Base-by-base conservation (phyloP, 1,284 basidiomycete genomes). In the Apiotrichum gamsii region DNA sequence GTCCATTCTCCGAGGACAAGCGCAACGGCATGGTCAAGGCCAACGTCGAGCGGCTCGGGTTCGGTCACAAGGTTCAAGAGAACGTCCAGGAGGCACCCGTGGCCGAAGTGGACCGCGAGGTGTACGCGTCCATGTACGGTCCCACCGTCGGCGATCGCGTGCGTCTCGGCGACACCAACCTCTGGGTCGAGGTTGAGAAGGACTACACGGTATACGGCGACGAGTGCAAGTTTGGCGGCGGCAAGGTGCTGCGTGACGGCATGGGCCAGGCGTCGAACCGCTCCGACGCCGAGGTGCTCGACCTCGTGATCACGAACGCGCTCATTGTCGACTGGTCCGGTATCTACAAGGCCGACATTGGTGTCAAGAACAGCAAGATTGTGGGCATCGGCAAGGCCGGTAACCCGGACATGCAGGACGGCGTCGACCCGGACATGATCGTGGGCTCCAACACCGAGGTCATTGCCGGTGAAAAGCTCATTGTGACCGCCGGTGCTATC, bases 271-370 rank as follows among this genome's bases (percentile, higher is more conserved):
- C 85, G 0, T 87, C 86, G 0, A 82, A 86, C 49, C 75, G 83
- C 8, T 74, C 79, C 0, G 80, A 86, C 16, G 59, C 61, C 0
- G 82, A 88, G 40, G 80, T 84, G 0, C 78, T 98, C 35, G 95
- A 99, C 65, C 77, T 93, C 8, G 85, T 97, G 43, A 88, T 99
- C 61, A 95, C 90, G 33, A 98, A 96, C 65, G 90, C 87, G 1
- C 78, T 99, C 39, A 85, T 99, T 52, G 73, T 99, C 34, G 93
- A 99, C 69, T 96, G 89, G 86, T 83, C 82, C 34, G 91, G 91
- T 1, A 94, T 98, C 52, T 88, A 87, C 80, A 97, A 97, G 79
- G 94, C 94, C n/a, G 95, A 98, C 65, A 89, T 99, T 43, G 95
- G 95, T 32, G 79, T 99, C 54, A 90, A 87, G 72, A 70, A 82